Evolutionary conservation across 1,284 basidiomycete species (phyloP).

Genomic region (Malassezia restricta): DNA sequence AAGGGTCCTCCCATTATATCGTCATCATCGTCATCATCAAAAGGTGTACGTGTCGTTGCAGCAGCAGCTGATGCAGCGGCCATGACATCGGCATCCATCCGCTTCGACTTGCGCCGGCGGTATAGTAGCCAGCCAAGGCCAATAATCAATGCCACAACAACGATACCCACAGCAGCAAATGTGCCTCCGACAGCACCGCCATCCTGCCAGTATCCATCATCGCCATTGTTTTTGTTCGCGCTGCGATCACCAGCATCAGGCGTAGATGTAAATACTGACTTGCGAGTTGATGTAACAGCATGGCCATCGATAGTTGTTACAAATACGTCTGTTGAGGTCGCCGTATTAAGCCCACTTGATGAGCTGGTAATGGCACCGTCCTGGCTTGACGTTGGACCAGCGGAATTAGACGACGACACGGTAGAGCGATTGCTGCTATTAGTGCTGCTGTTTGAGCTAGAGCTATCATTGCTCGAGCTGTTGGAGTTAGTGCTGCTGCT

Average conservation of each 20-base stretch:
- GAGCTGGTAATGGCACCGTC: background rate
- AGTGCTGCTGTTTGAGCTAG: background rate
- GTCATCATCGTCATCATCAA: slow-evolving; percentile 45
- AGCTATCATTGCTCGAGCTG: background rate
- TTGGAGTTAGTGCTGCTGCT: background rate
- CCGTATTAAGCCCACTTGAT: background rate
- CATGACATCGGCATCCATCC: slow-evolving; percentile 44
- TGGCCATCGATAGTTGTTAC: background rate
- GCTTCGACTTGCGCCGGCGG: slow-evolving; percentile 33
- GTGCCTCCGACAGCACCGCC: slow-evolving; percentile 42
- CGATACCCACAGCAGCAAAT: slow-evolving; percentile 43
- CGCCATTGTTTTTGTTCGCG: background rate
- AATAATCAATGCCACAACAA: slow-evolving; percentile 26
- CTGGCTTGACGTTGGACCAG: background rate
- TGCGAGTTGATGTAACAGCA: background rate
- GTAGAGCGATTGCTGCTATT: background rate
- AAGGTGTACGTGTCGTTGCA: slow-evolving; percentile 41
- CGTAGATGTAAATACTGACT: slow-evolving; percentile 17
- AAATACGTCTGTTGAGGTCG: background rate
- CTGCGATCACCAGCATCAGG: background rate
- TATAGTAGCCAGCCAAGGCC: slow-evolving; percentile 34
- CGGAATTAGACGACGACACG: background rate
- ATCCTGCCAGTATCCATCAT: slow-evolving; percentile 33
- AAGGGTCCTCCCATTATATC: slow-evolving; percentile 14
- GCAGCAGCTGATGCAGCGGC: slow-evolving; percentile 43